These are phyloP conservation scores for Yamadazyma sp. DNA, from an alignment of 1,139 yeast species.

Conservation along the genomic window DNA sequence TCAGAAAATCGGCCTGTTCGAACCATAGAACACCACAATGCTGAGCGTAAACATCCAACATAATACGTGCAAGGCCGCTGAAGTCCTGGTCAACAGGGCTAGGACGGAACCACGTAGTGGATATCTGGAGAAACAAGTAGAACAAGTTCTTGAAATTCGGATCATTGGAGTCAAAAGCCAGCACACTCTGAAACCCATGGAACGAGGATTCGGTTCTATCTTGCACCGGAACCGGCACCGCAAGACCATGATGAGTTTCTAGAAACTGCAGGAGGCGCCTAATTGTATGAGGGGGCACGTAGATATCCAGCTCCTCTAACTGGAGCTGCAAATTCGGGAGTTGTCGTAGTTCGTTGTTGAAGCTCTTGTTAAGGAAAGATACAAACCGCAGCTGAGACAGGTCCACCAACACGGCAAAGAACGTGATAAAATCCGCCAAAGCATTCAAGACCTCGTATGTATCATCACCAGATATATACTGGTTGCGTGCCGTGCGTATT, in stretches of 20 bases:
- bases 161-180: constrained; percentile 14
- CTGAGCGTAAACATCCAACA: constrained; percentile 11
- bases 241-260: neutral
- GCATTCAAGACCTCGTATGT: neutral
- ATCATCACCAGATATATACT: neutral
- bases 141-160: constrained; percentile 12
- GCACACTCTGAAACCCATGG: constrained; percentile 13
- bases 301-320: constrained; percentile 12
- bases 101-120: constrained; percentile 6
- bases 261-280: neutral
- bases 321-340: constrained; percentile 13
- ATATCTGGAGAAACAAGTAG: constrained; percentile 15
- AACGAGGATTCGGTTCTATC: neutral
- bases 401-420: constrained; percentile 1
- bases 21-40: constrained; percentile 10
- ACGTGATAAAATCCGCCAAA: neutral
- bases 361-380: constrained; percentile 11
- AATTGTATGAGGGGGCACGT: constrained; percentile 1
- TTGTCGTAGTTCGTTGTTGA: constrained; percentile 16
- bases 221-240: neutral
- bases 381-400: constrained; percentile 4
- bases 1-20: constrained; percentile 10
- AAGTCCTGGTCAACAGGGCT: constrained; percentile 14
- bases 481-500: neutral
- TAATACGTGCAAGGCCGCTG: constrained; percentile 3